Evolutionary conservation across 192 early-diverging fungal genomes (phyloP).

Genomic region (Podochytrium sp.): DNA sequence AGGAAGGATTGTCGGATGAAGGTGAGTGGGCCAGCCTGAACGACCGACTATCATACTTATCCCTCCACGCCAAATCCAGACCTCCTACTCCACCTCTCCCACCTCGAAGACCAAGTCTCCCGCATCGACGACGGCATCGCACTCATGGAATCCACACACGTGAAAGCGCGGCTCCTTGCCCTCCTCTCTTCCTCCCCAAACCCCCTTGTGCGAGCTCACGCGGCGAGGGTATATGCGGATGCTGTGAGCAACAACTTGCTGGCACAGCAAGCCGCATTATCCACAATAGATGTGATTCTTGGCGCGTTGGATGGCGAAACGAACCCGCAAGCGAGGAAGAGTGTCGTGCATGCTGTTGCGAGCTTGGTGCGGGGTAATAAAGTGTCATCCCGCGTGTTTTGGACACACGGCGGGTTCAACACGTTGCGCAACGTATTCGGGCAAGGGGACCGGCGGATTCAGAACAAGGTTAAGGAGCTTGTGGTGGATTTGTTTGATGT

Average conservation of each 20-base stretch:
- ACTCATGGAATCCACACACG: not conserved
- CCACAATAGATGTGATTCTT: not conserved
- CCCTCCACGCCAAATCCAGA: not conserved
- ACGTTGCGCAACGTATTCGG: not conserved
- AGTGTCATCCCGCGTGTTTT: slow-evolving; percentile 3
- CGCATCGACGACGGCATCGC: slow-evolving; percentile 8
- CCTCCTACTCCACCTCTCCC: not conserved
- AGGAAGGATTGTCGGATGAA: not conserved
- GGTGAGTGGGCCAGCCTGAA: not conserved
- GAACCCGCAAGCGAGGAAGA: not conserved
- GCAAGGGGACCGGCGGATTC: not conserved
- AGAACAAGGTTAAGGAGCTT: not conserved
- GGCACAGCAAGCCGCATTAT: slow-evolving; percentile 7
- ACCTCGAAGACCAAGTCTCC: not conserved
- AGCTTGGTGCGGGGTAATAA: slow-evolving; percentile 5
- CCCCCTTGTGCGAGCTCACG: not conserved
- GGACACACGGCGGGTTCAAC: slow-evolving; percentile 1
- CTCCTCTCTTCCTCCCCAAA: not conserved
- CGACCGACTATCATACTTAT: not conserved
- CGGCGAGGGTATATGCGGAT: slow-evolving; percentile 15
- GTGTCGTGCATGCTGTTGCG: slow-evolving; percentile 3
- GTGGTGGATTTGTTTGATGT: slow-evolving; percentile 18
- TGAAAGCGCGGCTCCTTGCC: not conserved
- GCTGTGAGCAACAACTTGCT: slow-evolving; percentile 14
- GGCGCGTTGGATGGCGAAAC: not conserved